Base-by-base conservation (phyloP, 2,329 filamentous ascomycete species). In the Leptographium lundbergii region DNA sequence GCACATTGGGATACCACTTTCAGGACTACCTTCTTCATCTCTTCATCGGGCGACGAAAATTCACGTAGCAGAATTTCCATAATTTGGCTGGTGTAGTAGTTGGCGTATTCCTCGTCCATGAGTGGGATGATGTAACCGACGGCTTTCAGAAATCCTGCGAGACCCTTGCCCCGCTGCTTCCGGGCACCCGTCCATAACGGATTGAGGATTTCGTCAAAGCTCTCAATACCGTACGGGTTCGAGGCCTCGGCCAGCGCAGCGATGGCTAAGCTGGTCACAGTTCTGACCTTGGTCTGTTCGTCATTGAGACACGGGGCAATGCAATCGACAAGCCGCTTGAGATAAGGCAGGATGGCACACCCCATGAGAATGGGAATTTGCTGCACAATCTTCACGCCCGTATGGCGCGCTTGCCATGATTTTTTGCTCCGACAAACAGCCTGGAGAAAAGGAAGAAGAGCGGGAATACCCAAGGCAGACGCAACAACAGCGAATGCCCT, bases 71-170 rank as follows among this genome's bases (percentile, higher is more conserved):
- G 77, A 67, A 97, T 97, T 72, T 97, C 94, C 92, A 99, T 97
- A 67, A 99, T 96, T 72, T 99, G 91, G 65, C 86, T 89, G 10
- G 94, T 97, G 69, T 99, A 99, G 75, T 99, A 99, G 71, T 96
- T 97, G 73, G 94, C 92, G 71, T 96, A 97, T 69, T 99, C 94
- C 73, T 99, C 94, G 74, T 99, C 94, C 94, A 99, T 99, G 57
- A 99, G 81, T 5, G 94, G 94, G 63, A 99, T 97, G 69, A 99
- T 96, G 71, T 94, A 97, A 29, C 94, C 94, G 51, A 99, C 92
- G 54, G 94, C 94, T 75, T 99, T 99, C 62, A 99, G 78, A 73
- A 96, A 99, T 17, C 91, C 92, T 27, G 94, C 92, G 52, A 99
- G 80, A 66, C 92, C 91, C 72, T 99, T 99, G 63, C 94, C 94